Evolutionary conservation across 225 moss, liverwort and hornwort species (phyloP).

Genomic region (Climacium dendroides): DNA sequence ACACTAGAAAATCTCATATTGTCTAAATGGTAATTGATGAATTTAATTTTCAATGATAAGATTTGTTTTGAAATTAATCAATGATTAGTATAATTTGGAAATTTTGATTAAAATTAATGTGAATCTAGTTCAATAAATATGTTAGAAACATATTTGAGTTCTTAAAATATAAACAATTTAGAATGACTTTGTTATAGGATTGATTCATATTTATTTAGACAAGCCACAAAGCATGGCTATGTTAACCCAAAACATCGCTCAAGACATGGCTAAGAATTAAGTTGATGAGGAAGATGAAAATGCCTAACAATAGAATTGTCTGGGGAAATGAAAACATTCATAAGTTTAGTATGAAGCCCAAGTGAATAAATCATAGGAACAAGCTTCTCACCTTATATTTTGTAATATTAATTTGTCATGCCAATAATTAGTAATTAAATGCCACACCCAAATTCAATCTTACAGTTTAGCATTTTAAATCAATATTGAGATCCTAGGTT

Average conservation of each 20-base stretch:
- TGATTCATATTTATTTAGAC: too few relatives aligned
- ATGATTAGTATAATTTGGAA: fast-evolving
- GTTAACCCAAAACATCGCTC: too few relatives aligned
- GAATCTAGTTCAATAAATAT: not conserved
- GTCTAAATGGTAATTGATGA: too few relatives aligned
- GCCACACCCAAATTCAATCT: not conserved
- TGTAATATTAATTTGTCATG: not conserved
- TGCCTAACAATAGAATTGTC: not conserved
- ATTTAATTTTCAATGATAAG: too few relatives aligned
- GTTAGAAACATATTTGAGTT: not conserved
- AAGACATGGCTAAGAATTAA: too few relatives aligned
- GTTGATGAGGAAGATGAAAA: too few relatives aligned
- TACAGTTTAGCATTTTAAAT: not conserved
- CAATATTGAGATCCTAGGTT: not conserved
- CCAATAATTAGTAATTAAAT: not conserved
- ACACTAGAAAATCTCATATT: too few relatives aligned
- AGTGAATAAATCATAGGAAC: not conserved
- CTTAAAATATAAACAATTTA: not conserved
- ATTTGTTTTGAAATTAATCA: too few relatives aligned
- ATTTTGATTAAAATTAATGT: not conserved
- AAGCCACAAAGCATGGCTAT: too few relatives aligned
- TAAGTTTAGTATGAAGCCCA: too few relatives aligned
- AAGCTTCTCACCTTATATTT: not conserved
- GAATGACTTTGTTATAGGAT: not conserved
- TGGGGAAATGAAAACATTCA: not conserved